Conservation (phyloP, 306 rosid genomes). For the Vachellia collinsii region DNA sequence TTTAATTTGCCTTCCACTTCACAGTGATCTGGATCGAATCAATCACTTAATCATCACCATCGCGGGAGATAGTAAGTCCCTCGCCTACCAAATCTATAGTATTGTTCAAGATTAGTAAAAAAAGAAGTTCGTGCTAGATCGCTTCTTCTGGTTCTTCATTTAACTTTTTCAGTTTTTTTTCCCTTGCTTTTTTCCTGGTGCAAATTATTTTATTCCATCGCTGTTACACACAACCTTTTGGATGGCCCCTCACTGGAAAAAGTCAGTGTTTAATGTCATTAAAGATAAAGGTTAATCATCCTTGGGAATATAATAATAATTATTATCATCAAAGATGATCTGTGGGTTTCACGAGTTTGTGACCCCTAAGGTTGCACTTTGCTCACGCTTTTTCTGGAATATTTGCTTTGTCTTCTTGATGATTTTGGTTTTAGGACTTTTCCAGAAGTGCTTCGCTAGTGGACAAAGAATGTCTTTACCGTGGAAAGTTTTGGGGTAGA, state of each 20-base stretch:
- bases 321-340: slow-evolving; percentile 7
- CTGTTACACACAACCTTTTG: background rate
- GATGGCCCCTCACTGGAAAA: slow-evolving; percentile 27
- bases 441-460: slow-evolving; percentile 42
- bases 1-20: background rate
- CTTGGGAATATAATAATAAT: slow-evolving; percentile 20
- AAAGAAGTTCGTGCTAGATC: background rate
- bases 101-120: no score
- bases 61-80: background rate
- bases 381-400: slow-evolving; percentile 9
- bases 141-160: background rate
- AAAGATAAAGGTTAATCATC: slow-evolving; percentile 42
- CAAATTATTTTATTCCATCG: background rate
- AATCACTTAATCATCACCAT: background rate
- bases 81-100: background rate
- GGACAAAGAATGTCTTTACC: slow-evolving; percentile 45
- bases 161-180: no score
- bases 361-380: slow-evolving; percentile 29
- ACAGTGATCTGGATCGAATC: background rate
- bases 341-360: background rate
- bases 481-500: slow-evolving; percentile 42
- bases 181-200: background rate
- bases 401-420: slow-evolving; percentile 37
- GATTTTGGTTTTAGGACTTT: slow-evolving; percentile 47
- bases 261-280: slow-evolving; percentile 26